Conservation (phyloP, 108 stramenopile genomes). For the Skeletonema potamos region DNA sequence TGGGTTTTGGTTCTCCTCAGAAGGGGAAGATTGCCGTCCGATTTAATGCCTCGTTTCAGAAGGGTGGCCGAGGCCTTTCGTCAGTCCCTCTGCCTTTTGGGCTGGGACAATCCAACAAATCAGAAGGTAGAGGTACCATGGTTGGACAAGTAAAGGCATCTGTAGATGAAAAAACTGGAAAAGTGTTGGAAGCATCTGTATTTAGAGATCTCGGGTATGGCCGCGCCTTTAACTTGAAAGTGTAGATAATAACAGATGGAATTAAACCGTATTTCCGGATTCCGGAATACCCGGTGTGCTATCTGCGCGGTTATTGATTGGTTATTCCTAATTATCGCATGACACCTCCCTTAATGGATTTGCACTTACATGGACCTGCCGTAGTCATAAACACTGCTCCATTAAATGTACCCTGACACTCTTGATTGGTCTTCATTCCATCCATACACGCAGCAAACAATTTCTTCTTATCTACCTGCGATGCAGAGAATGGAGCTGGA, state of each 20-base stretch:
- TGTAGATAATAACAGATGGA: constrained; percentile 24
- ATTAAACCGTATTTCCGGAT: neutral
- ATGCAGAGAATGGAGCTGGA: constrained; percentile 70
- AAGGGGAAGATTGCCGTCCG: constrained; percentile 65
- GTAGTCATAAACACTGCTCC: constrained; percentile 83
- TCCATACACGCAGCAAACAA: constrained; percentile 85
- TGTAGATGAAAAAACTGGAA: constrained; percentile 63
- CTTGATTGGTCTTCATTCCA: constrained; percentile 86
- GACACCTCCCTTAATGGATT: constrained; percentile 66
- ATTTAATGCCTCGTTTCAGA: constrained; percentile 84
- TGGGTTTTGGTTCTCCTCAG: constrained; percentile 73
- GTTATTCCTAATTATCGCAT: constrained; percentile 70
- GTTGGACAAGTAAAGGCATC: constrained; percentile 88
- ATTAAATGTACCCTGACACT: constrained; percentile 78
- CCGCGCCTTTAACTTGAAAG: constrained; percentile 73
- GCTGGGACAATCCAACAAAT: constrained; percentile 66
- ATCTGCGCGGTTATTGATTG: too few species aligned
- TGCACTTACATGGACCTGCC: constrained; percentile 76
- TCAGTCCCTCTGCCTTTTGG: constrained; percentile 76
- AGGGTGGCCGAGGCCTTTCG: constrained; percentile 59
- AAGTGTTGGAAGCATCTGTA: constrained; percentile 63
- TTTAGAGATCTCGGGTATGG: constrained; percentile 92
- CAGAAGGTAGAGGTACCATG: constrained; percentile 81
- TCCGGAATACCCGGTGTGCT: too few species aligned
- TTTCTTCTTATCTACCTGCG: constrained; percentile 98